phyloP scores from a whole-genome alignment of 192 early-diverging fungal species.

The Kappamyces sp. region DNA sequence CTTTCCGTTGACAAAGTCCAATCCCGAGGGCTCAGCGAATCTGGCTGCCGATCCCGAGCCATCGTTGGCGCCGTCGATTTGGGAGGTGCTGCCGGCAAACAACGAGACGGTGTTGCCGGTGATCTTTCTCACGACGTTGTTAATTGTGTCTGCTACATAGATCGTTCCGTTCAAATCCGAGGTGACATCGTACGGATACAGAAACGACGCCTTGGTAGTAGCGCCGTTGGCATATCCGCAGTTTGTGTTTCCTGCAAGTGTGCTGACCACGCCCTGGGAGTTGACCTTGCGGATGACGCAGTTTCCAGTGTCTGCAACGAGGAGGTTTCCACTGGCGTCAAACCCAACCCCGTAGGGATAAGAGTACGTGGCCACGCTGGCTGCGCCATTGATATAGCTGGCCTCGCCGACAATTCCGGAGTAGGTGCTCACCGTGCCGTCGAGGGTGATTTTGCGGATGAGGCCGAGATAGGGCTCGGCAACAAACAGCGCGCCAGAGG shows the following conservation, averaged over 20 bases:
- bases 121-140: background rate
- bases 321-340: background rate
- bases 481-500: background rate
- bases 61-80: no score
- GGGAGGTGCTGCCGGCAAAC: no score
- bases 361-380: background rate
- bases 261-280: background rate
- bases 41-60: no score
- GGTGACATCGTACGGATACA: background rate
- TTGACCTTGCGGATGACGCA: no score
- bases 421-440: background rate
- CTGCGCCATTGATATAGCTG: background rate
- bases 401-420: background rate
- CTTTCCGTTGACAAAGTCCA: no score
- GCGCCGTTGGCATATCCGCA: background rate
- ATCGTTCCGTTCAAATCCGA: no score
- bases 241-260: background rate
- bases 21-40: no score
- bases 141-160: background rate
- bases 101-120: background rate
- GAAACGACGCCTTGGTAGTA: background rate
- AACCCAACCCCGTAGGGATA: background rate
- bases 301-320: background rate
- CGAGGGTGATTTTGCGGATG: background rate
- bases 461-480: background rate